Percentiles rank a stretch among this genome's conserved stretches.
These are phyloP conservation scores for Eucalyptus cloeziana DNA, from an alignment of 345 rosid genomes.

Conservation along the genomic window DNA sequence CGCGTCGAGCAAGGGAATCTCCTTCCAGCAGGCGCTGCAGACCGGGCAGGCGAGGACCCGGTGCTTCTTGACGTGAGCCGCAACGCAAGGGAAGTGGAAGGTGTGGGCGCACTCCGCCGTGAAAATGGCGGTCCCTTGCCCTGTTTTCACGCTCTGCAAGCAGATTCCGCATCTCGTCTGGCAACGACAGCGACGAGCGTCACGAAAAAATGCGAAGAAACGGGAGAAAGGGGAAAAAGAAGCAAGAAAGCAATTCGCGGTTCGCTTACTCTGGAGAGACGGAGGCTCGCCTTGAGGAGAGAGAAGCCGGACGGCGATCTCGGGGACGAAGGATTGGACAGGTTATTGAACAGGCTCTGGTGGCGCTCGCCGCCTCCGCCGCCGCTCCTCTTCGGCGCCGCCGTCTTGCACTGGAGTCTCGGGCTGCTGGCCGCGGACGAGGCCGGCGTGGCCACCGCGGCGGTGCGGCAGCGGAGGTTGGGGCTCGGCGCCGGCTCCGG, in stretches of 20 bases:
- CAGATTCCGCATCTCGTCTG: constrained; percentile 83
- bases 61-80: constrained; percentile 28
- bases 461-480: constrained; percentile 48
- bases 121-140: constrained; percentile 73
- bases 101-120: constrained; percentile 82
- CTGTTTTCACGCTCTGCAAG: constrained; percentile 45
- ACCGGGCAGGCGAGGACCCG: constrained; percentile 56
- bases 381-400: neutral
- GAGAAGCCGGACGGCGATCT: constrained; percentile 69
- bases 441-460: constrained; percentile 12
- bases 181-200: neutral
- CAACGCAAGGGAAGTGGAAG: constrained; percentile 73
- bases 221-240: neutral
- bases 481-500: constrained; percentile 36
- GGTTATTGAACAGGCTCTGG: constrained; percentile 10
- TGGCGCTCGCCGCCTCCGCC: neutral
- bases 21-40: constrained; percentile 58
- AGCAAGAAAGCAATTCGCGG: neutral
- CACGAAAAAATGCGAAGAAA: neutral
- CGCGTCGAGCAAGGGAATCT: constrained; percentile 25
- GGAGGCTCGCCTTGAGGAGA: constrained; percentile 48
- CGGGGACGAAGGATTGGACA: constrained; percentile 60
- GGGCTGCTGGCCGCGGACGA: constrained; percentile 52
- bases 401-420: constrained; percentile 38
- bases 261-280: constrained; percentile 51